Percentiles rank a stretch among this genome's conserved stretches.
Conservation (phyloP, 2,329 filamentous ascomycete species). For the Penicillium sp. region DNA sequence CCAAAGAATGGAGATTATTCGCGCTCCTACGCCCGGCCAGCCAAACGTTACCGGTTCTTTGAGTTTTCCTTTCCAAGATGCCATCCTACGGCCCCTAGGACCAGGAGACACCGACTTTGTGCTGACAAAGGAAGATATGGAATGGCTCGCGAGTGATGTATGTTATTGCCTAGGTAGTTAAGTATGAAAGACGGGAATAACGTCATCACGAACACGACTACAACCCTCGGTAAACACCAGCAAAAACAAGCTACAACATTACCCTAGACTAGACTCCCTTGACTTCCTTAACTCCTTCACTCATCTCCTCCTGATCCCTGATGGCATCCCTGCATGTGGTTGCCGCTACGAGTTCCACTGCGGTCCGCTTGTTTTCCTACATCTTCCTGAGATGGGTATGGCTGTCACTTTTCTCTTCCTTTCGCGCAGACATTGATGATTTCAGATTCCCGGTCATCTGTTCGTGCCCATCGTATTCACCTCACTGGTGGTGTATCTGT, state of each 20-base stretch:
- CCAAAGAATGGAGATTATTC: no score
- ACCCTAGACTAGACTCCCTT: constrained; percentile 7
- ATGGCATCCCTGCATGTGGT: constrained; percentile 34
- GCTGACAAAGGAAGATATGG: no score
- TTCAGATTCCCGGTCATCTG: constrained; percentile 37
- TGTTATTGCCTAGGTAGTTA: no score
- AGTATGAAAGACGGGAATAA: constrained; percentile 1
- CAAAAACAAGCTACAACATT: constrained; percentile 1
- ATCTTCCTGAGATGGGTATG: constrained; percentile 45
- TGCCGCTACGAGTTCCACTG: constrained; percentile 34
- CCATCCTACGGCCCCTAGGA: no score
- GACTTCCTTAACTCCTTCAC: background rate
- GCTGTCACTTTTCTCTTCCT: background rate
- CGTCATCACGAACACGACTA: constrained; percentile 9
- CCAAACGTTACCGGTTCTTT: no score
- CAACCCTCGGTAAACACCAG: constrained; percentile 2
- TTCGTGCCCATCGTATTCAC: constrained; percentile 38
- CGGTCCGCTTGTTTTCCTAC: constrained; percentile 36
- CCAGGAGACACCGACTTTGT: no score
- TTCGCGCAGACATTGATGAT: background rate
- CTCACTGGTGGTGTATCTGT: constrained; percentile 44
- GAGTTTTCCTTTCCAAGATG: no score
- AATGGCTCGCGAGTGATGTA: no score
- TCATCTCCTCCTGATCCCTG: background rate
- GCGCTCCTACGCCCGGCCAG: no score